Evolutionary conservation across 352 stramenopile species (phyloP).

Genomic region (Pythium aristosporum): DNA sequence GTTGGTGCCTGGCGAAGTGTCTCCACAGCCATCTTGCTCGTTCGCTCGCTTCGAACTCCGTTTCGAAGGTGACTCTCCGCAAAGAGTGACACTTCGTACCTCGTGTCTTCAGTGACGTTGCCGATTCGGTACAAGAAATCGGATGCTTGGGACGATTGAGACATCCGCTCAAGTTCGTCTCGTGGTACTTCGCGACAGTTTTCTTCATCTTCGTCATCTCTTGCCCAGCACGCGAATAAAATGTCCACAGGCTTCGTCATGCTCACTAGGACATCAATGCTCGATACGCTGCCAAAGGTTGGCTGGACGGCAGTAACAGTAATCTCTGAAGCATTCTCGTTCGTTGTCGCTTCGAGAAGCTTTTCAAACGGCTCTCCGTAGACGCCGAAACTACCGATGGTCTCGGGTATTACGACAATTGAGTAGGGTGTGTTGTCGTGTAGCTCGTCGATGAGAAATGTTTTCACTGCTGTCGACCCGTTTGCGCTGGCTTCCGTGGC

Average conservation of each 20-base stretch:
- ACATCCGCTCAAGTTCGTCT: constrained; percentile 27
- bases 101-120: constrained; percentile 58
- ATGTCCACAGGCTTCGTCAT: constrained; percentile 65
- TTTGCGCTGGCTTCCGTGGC: background rate
- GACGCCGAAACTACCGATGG: constrained; percentile 55
- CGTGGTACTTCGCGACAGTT: constrained; percentile 37
- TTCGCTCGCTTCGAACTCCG: constrained; percentile 45
- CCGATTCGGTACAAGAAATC: constrained; percentile 40
- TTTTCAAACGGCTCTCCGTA: constrained; percentile 46
- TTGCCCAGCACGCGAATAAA: constrained; percentile 43
- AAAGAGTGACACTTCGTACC: constrained; percentile 46
- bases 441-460: constrained; percentile 35
- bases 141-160: constrained; percentile 16
- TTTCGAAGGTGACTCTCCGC: constrained; percentile 58
- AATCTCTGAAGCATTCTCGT: constrained; percentile 67
- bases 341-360: constrained; percentile 51
- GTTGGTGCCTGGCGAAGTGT: constrained; percentile 48
- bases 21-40: constrained; percentile 21
- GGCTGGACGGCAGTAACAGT: constrained; percentile 31
- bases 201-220: background rate
- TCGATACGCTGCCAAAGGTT: constrained; percentile 36
- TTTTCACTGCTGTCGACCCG: background rate
- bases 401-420: constrained; percentile 65
- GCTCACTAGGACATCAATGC: constrained; percentile 40
- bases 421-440: constrained; percentile 48